Conservation (phyloP, 1,284 basidiomycete species). For the Trichosporon ovoides region DNA sequence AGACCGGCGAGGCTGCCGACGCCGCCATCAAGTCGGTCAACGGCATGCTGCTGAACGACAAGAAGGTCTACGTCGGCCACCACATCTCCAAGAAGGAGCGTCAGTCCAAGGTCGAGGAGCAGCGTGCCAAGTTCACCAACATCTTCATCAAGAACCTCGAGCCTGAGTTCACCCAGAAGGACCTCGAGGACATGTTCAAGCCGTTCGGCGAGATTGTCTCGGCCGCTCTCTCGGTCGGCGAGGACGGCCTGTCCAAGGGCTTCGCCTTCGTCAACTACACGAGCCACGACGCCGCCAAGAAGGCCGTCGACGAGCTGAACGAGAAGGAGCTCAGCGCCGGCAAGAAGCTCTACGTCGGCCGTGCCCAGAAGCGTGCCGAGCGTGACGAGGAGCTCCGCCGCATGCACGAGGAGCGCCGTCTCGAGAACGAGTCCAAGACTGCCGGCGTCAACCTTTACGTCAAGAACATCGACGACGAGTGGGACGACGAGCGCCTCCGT, state of each 20-base stretch:
- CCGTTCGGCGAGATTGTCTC: conserved; percentile 84
- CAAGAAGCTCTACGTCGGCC: conserved; percentile 89
- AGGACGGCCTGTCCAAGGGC: conserved; percentile 80
- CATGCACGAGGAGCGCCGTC: conserved; percentile 91
- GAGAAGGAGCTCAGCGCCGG: conserved; percentile 83
- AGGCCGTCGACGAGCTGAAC: conserved; percentile 84
- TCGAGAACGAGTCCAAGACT: conserved; percentile 97
- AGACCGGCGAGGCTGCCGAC: conserved; percentile 93
- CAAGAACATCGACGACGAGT: conserved; percentile 88
- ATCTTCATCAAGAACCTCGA: conserved; percentile 98
- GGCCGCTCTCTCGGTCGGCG: conserved; percentile 72
- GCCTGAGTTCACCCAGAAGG: conserved; percentile 71
- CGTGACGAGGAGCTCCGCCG: conserved; percentile 94
- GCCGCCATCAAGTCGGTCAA: conserved; percentile 97
- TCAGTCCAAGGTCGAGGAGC: conserved; percentile 96
- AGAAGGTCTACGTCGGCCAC: conserved; percentile 97
- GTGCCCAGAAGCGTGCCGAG: conserved; percentile 98
- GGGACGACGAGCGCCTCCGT: conserved; percentile 91
- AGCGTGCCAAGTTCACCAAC: conserved; percentile 95
- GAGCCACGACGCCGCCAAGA: conserved; percentile 83
- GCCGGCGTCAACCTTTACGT: conserved; percentile 99
- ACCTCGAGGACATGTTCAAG: conserved; percentile 79
- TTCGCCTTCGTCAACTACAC: conserved; percentile 99
- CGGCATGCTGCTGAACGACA: conserved; percentile 98
- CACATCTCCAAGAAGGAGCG: conserved; percentile 98